phyloP scores from a whole-genome alignment of 441 rosid species.

The Corymbia citriodora region DNA sequence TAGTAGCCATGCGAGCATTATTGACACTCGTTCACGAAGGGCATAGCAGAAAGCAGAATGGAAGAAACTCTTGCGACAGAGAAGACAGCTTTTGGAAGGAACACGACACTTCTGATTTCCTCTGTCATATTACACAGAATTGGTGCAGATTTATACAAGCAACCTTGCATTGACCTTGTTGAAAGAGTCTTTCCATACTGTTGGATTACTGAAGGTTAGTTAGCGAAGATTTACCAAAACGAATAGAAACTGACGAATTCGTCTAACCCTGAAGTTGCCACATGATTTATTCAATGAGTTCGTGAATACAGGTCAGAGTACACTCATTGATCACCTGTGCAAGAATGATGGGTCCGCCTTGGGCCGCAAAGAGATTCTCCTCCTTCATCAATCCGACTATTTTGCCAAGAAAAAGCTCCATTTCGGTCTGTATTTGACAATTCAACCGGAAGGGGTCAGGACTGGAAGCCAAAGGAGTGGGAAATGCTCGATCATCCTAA shows the following conservation, averaged over 20 bases:
- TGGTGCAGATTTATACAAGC: neutral
- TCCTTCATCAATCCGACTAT: constrained; percentile 52
- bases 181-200: neutral
- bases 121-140: neutral
- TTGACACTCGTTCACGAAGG: neutral
- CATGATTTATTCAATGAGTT: neutral
- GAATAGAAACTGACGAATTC: neutral
- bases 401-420: constrained; percentile 47
- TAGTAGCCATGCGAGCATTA: neutral
- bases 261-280: neutral
- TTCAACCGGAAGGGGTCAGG: neutral
- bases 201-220: neutral
- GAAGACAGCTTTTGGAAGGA: neutral
- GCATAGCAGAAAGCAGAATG: neutral
- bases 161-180: neutral
- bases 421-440: constrained; percentile 36
- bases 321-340: constrained; percentile 42
- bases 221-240: neutral
- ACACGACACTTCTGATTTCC: neutral
- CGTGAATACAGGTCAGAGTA: neutral
- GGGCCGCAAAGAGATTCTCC: constrained; percentile 57
- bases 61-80: neutral
- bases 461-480: neutral
- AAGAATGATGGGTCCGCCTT: constrained; percentile 72
- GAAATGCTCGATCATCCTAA: neutral